Conservation (phyloP, 192 early-diverging fungal genomes). For the Podila epicladia region DNA sequence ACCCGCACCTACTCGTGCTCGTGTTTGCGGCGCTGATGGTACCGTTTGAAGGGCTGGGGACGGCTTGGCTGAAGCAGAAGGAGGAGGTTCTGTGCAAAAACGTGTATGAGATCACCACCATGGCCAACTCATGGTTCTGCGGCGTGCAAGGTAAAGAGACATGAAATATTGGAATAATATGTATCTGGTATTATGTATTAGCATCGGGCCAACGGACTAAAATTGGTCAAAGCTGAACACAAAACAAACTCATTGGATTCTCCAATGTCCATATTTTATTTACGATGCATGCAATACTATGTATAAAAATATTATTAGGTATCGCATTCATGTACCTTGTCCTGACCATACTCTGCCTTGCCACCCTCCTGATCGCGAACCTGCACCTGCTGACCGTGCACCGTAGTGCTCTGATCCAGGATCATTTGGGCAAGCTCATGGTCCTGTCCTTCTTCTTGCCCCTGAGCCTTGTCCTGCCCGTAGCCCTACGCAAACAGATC, state of each 20-base stretch:
- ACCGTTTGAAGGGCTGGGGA: slow-evolving; percentile 15
- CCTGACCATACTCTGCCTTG: slow-evolving; percentile 18
- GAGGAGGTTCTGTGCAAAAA: slow-evolving; percentile 28
- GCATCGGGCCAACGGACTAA: not conserved
- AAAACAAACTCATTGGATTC: too few species aligned
- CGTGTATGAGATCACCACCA: slow-evolving; percentile 15
- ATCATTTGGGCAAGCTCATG: slow-evolving; percentile 15
- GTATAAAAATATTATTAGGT: slow-evolving; percentile 6
- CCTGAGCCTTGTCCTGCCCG: slow-evolving; percentile 18
- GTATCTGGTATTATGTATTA: not conserved
- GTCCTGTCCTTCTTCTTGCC: slow-evolving; percentile 21
- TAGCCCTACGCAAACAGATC: slow-evolving; percentile 16
- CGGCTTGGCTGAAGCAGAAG: slow-evolving; percentile 19
- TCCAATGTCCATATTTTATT: too few species aligned
- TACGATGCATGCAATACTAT: too few species aligned
- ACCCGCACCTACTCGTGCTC: slow-evolving; percentile 33
- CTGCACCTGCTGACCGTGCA: slow-evolving; percentile 27
- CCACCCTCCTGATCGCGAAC: slow-evolving; percentile 26
- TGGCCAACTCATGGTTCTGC: slow-evolving; percentile 44
- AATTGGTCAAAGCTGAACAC: too few species aligned
- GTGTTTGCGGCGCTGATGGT: slow-evolving; percentile 11
- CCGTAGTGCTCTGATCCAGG: slow-evolving; percentile 13
- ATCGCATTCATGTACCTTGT: slow-evolving; percentile 21
- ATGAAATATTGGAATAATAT: not conserved
- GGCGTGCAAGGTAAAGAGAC: slow-evolving; percentile 34